These are phyloP conservation scores for Irpex rosettiformis DNA, from an alignment of 1,284 basidiomycete genomes.

Conservation along the genomic window DNA sequence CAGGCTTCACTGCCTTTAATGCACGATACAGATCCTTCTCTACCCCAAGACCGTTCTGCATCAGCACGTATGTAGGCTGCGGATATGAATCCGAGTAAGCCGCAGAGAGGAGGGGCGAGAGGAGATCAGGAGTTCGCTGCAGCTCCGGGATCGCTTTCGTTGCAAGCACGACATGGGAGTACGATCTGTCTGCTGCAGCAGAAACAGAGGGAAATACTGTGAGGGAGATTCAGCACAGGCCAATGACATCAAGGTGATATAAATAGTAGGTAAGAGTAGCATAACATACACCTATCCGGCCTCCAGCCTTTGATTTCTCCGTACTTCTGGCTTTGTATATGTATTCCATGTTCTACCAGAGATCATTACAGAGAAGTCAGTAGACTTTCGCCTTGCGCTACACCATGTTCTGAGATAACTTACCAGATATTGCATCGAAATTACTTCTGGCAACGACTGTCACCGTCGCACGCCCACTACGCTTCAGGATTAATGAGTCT, in stretches of 20 bases:
- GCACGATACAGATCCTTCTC: slow-evolving; percentile 64
- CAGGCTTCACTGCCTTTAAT: slow-evolving; percentile 35
- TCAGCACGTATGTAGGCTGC: slow-evolving; percentile 62
- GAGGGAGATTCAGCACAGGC: background rate
- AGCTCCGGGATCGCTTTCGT: slow-evolving; percentile 78
- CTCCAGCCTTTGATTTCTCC: slow-evolving; percentile 56
- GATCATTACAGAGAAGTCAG: background rate
- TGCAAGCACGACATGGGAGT: slow-evolving; percentile 65
- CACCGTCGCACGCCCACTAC: slow-evolving; percentile 59
- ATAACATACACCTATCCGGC: slow-evolving; percentile 55
- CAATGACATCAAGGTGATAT: too few relatives aligned
- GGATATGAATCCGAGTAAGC: slow-evolving; percentile 43
- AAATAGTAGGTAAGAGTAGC: too few relatives aligned
- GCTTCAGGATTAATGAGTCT: slow-evolving; percentile 65
- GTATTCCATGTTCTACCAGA: slow-evolving; percentile 49
- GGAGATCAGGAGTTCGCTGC: slow-evolving; percentile 49
- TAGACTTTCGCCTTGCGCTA: background rate
- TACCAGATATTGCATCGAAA: slow-evolving; percentile 54
- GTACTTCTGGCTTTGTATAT: slow-evolving; percentile 57
- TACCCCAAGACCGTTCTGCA: slow-evolving; percentile 79
- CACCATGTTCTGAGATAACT: slow-evolving; percentile 8
- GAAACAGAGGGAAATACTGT: slow-evolving; percentile 56
- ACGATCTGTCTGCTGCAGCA: slow-evolving; percentile 57
- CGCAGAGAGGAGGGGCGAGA: slow-evolving; percentile 53
- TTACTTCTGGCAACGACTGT: slow-evolving; percentile 77